phyloP scores from a whole-genome alignment of 352 stramenopile genomes.

The Stramenopiles sp. region DNA sequence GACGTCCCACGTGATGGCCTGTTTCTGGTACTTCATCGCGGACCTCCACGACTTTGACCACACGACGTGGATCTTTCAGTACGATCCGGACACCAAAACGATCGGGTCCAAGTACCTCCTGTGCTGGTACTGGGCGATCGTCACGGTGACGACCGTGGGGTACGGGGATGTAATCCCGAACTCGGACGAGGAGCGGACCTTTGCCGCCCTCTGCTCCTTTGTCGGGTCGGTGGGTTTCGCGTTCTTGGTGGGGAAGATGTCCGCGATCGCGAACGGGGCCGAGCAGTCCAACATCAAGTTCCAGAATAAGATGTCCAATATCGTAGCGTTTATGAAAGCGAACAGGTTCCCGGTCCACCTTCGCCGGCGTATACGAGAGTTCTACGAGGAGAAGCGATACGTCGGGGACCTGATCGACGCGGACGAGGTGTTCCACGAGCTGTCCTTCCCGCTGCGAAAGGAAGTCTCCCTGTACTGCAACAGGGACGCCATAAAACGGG shows the following conservation, averaged over 20 bases:
- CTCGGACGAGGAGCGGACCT: no score
- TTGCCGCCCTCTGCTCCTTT: no score
- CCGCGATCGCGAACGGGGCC: no score
- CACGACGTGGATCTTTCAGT: neutral
- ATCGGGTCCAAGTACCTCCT: conserved; percentile 33
- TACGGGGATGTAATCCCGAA: conserved; percentile 19
- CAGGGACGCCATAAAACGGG: neutral
- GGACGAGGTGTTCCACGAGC: conserved; percentile 25
- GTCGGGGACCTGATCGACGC: conserved; percentile 56
- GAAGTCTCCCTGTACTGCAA: conserved; percentile 16
- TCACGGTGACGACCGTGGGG: conserved; percentile 20
- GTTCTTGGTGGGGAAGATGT: no score
- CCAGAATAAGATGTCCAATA: no score
- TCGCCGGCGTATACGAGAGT: no score
- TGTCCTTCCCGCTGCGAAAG: conserved; percentile 11
- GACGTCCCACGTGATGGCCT: conserved; percentile 27
- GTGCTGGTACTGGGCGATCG: conserved; percentile 51
- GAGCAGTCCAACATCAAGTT: no score
- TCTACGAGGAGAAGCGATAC: no score
- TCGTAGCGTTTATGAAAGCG: no score
- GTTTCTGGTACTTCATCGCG: neutral
- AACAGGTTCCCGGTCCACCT: no score
- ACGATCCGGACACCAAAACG: conserved; percentile 18
- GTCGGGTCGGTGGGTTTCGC: no score
- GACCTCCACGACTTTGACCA: neutral